Evolutionary conservation across 768 basidiomycete species (phyloP).

Genomic region (Hemileccinum rubropunctum): DNA sequence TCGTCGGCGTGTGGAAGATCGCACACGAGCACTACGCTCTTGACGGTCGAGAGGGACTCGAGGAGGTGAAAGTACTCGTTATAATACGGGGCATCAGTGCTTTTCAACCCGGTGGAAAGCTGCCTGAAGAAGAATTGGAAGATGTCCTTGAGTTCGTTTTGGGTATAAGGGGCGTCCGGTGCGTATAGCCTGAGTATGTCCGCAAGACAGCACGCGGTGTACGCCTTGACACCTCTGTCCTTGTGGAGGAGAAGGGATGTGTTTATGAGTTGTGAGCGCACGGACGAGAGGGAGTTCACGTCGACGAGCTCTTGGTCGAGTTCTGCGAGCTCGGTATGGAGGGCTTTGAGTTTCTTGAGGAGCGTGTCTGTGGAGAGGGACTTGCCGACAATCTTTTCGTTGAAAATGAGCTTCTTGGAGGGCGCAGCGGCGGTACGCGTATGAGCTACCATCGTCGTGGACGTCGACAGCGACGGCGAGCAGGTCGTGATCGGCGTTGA

Average conservation of each 20-base stretch:
- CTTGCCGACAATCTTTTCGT: constrained; percentile 78
- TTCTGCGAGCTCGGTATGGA: constrained; percentile 74
- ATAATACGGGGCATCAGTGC: constrained; percentile 80
- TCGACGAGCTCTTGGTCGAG: constrained; percentile 90
- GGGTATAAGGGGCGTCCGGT: constrained; percentile 94
- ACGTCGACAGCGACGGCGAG: constrained; percentile 10
- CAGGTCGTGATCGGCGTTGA: background rate
- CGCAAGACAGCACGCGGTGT: constrained; percentile 90
- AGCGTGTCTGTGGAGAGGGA: constrained; percentile 77
- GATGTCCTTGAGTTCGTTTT: constrained; percentile 86
- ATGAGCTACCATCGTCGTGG: constrained; percentile 64
- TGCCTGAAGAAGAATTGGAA: constrained; percentile 96
- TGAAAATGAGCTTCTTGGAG: constrained; percentile 67
- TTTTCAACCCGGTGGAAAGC: constrained; percentile 70
- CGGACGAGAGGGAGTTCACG: constrained; percentile 60
- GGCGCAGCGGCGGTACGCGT: constrained; percentile 58
- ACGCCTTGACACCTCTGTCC: constrained; percentile 94
- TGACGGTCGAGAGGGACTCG: constrained; percentile 90
- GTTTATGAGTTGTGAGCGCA: constrained; percentile 77
- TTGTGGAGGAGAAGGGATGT: constrained; percentile 86
- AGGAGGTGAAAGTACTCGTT: constrained; percentile 94
- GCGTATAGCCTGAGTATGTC: constrained; percentile 93
- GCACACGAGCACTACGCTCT: constrained; percentile 90
- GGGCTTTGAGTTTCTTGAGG: constrained; percentile 79
- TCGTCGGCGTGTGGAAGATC: constrained; percentile 88